Percentiles rank a stretch among this genome's conserved stretches.
These are phyloP conservation scores for Apiospora pterosperma DNA, from an alignment of 2,329 filamentous ascomycete species.

Conservation along the genomic window DNA sequence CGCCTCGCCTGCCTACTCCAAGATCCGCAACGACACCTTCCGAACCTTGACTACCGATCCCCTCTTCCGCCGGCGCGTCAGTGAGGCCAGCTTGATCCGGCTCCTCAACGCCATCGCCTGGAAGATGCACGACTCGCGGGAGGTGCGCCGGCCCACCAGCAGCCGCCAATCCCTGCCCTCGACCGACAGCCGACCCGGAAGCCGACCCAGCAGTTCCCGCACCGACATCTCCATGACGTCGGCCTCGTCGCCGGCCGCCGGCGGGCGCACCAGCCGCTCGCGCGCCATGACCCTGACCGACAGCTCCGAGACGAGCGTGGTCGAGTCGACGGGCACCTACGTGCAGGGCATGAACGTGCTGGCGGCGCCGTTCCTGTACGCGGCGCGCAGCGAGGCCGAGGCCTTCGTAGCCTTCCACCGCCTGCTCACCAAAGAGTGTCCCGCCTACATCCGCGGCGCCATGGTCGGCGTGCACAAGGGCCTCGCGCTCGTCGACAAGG, in stretches of 20 bases:
- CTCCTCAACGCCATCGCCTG: slow-evolving; percentile 94
- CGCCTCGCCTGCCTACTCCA: slow-evolving; percentile 89
- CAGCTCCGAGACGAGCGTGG: slow-evolving; percentile 56
- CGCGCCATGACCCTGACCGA: slow-evolving; percentile 59
- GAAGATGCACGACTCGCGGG: slow-evolving; percentile 79
- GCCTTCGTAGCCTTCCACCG: slow-evolving; percentile 89
- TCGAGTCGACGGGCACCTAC: slow-evolving; percentile 73
- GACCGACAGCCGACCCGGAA: slow-evolving; percentile 32
- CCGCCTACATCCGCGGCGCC: slow-evolving; percentile 88
- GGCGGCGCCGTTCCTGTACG: slow-evolving; percentile 92
- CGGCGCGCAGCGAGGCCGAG: slow-evolving; percentile 89
- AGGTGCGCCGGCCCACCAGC: slow-evolving; percentile 35
- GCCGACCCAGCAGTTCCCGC: slow-evolving; percentile 19
- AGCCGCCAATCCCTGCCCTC: slow-evolving; percentile 25
- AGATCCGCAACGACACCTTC: slow-evolving; percentile 98
- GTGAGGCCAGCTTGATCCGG: slow-evolving; percentile 90
- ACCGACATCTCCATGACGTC: slow-evolving; percentile 36
- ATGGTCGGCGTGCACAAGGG: slow-evolving; percentile 98
- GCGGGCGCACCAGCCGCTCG: slow-evolving; percentile 43
- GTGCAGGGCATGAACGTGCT: slow-evolving; percentile 99
- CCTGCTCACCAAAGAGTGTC: slow-evolving; percentile 83
- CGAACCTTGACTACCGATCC: slow-evolving; percentile 94
- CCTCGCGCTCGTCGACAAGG: slow-evolving; percentile 85
- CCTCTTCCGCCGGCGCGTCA: slow-evolving; percentile 92
- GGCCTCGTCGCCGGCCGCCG: slow-evolving; percentile 37